Conservation (phyloP, 371 early-diverging fungal genomes). For the Rhizopus delemar region DNA sequence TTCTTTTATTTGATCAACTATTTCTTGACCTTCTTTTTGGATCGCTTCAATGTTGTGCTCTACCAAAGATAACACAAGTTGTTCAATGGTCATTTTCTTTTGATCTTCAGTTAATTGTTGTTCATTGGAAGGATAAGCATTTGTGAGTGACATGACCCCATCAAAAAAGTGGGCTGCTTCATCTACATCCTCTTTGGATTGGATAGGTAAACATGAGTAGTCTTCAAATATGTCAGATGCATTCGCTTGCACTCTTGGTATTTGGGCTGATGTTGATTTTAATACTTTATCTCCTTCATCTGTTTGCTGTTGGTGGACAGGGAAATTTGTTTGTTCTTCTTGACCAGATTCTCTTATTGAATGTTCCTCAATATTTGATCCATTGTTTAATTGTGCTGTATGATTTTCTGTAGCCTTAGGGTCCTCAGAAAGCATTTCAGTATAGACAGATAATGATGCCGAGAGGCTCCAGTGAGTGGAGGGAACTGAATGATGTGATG, state of each 20-base stretch:
- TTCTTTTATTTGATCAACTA: background rate
- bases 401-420: too few species aligned
- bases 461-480: too few species aligned
- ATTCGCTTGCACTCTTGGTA: background rate
- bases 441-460: too few species aligned
- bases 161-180: too few species aligned
- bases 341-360: too few species aligned
- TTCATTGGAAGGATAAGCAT: background rate
- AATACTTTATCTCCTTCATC: background rate
- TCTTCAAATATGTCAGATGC: constrained; percentile 10
- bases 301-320: too few species aligned
- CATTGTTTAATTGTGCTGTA: too few species aligned
- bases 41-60: constrained; percentile 11
- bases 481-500: background rate
- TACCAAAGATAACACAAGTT: background rate
- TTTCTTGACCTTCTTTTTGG: constrained; percentile 1
- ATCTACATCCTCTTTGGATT: background rate
- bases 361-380: too few species aligned
- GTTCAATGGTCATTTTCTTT: background rate
- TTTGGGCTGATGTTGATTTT: constrained; percentile 15
- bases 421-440: too few species aligned
- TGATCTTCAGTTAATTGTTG: background rate
- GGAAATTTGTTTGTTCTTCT: too few species aligned
- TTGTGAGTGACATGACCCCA: too few species aligned
- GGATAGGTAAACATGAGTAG: constrained; percentile 12